Evolutionary conservation across 1,139 yeast genomes (phyloP).

Genomic region (Kurtzmaniella quercitrusa): DNA sequence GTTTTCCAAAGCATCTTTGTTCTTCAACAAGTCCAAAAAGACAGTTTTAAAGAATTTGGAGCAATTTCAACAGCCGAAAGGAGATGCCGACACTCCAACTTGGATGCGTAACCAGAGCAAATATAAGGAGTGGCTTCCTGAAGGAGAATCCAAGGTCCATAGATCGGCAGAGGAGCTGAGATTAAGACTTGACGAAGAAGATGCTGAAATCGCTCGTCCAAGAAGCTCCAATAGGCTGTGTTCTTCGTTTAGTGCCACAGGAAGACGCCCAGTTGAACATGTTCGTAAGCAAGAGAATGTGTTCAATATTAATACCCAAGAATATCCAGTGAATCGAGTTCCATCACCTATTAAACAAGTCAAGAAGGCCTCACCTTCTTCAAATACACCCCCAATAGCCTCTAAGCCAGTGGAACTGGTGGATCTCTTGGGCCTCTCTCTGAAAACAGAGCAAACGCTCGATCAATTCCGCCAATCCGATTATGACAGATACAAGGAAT

Average conservation of each 20-base stretch:
- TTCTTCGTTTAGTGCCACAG: not conserved
- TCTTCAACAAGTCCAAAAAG: constrained; percentile 58
- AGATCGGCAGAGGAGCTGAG: constrained; percentile 2
- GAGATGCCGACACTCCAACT: constrained; percentile 55
- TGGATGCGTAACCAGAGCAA: constrained; percentile 70
- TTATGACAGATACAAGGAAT: constrained; percentile 52
- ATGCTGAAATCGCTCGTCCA: not conserved
- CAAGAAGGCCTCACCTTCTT: not conserved
- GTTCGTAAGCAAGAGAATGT: too few relatives aligned
- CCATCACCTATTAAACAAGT: too few relatives aligned
- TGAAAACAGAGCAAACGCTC: constrained; percentile 17
- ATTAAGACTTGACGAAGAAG: constrained; percentile 1
- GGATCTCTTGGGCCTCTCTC: constrained; percentile 20
- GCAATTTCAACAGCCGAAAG: constrained; percentile 42
- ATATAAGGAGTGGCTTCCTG: constrained; percentile 27
- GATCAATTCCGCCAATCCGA: constrained; percentile 45
- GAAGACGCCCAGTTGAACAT: too few relatives aligned
- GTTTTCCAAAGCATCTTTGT: constrained; percentile 56
- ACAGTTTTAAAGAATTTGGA: constrained; percentile 64
- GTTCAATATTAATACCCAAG: not conserved
- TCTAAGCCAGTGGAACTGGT: constrained; percentile 13
- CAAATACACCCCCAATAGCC: too few relatives aligned
- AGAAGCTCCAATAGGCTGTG: not conserved
- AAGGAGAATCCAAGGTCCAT: constrained; percentile 2
- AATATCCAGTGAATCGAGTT: not conserved